Conservation (phyloP, 176 grass and related monocot genomes). For the Ampelocalamus luodianensis region DNA sequence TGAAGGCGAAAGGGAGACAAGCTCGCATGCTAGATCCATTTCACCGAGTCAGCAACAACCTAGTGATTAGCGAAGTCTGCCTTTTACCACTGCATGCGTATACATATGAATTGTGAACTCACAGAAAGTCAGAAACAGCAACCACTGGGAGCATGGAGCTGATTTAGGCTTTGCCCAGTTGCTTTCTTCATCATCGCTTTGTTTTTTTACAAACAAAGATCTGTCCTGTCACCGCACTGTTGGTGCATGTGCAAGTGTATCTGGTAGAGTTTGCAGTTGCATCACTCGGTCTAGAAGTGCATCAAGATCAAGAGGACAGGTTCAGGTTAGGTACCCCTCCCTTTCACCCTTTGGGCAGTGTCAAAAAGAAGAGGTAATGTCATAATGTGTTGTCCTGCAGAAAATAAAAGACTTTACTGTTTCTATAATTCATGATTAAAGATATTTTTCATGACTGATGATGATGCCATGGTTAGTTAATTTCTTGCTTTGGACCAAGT, state of each 20-base stretch:
- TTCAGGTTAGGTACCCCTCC: constrained; percentile 42
- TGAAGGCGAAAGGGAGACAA: constrained; percentile 35
- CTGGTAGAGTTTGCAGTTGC: too few relatives aligned
- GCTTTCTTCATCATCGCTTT: neutral
- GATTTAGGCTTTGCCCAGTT: neutral
- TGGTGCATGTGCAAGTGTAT: constrained; percentile 41
- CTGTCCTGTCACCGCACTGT: constrained; percentile 23
- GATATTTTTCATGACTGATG: neutral
- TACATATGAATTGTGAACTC: neutral
- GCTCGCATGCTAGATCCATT: neutral
- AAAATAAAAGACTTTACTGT: neutral
- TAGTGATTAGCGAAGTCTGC: neutral
- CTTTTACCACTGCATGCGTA: neutral
- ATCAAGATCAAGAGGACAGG: neutral
- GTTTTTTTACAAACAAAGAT: neutral
- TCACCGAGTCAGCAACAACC: constrained; percentile 13
- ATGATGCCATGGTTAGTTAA: neutral
- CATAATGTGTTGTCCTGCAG: neutral
- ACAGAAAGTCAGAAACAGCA: constrained; percentile 37
- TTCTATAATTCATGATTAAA: neutral
- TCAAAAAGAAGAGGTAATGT: constrained; percentile 5
- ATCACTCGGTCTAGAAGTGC: neutral
- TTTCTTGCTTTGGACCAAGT: constrained; percentile 27
- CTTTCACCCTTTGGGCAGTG: constrained; percentile 29
- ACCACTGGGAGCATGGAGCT: neutral